phyloP scores from a whole-genome alignment of 1,139 yeast species.

The Taiozyma onychis region DNA sequence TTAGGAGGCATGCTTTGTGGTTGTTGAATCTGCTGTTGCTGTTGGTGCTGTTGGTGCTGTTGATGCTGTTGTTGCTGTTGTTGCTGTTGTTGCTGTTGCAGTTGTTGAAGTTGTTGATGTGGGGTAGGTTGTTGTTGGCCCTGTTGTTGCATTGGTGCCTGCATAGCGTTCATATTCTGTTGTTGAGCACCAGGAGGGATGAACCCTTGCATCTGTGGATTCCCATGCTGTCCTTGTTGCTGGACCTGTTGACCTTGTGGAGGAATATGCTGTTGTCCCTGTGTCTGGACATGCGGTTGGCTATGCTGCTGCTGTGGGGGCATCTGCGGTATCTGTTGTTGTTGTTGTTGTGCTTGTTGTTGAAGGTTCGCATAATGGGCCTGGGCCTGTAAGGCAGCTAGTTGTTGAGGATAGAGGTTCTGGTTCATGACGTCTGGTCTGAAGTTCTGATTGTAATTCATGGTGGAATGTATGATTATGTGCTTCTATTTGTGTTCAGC shows the following conservation, averaged over 20 bases:
- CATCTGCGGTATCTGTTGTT: conserved; percentile 12
- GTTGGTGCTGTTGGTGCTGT: conserved; percentile 2
- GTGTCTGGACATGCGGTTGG: conserved; percentile 12
- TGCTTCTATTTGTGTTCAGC: neutral
- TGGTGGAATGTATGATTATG: neutral
- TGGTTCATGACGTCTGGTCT: conserved; percentile 5
- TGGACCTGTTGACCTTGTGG: conserved; percentile 3
- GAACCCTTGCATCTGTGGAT: neutral
- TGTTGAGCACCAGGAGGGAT: neutral
- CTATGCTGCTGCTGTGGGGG: conserved; percentile 9
- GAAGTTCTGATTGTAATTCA: conserved; percentile 7
- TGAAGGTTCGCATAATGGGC: conserved; percentile 13
- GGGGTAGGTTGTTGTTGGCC: neutral
- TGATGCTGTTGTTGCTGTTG: conserved; percentile 2
- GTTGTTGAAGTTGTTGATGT: conserved; percentile 3
- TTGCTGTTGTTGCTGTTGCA: conserved; percentile 9
- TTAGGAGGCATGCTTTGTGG: conserved; percentile 3
- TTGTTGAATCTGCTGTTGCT: conserved; percentile 4
- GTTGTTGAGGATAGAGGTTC: conserved; percentile 14
- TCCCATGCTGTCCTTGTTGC: conserved; percentile 9
- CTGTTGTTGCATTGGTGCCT: neutral
- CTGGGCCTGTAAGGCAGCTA: conserved; percentile 15
- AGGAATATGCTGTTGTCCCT: conserved; percentile 14
- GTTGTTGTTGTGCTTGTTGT: conserved; percentile 13
- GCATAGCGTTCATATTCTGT: neutral